Percentiles rank a stretch among this genome's conserved stretches.
Conservation (phyloP, 345 rosid species). For the Tarenaya hassleriana region DNA sequence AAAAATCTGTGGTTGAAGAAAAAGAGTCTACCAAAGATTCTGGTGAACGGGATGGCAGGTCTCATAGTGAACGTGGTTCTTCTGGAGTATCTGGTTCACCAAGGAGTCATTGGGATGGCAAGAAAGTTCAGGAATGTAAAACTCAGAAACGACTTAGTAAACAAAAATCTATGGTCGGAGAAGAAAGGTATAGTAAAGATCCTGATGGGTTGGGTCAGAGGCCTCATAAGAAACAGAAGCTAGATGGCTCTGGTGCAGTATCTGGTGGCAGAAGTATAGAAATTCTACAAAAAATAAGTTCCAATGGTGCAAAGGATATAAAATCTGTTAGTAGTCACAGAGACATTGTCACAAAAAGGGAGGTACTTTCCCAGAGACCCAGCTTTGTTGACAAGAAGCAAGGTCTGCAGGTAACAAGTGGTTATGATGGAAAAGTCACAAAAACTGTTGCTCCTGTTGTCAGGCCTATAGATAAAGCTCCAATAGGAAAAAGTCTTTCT, state of each 20-base stretch:
- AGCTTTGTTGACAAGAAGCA: conserved; percentile 17
- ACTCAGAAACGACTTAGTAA: conserved; percentile 13
- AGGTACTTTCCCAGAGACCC: conserved; percentile 13
- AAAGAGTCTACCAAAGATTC: not conserved
- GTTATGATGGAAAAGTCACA: conserved; percentile 18
- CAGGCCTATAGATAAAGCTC: conserved; percentile 21
- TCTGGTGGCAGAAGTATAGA: conserved; percentile 28
- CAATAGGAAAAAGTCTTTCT: conserved; percentile 23
- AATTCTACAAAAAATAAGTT: conserved; percentile 15
- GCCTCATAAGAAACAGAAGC: conserved; percentile 48
- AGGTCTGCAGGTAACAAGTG: conserved; percentile 17
- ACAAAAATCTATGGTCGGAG: conserved; percentile 26
- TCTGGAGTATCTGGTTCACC: conserved; percentile 24
- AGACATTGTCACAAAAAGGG: conserved; percentile 16
- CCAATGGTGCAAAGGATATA: conserved; percentile 17
- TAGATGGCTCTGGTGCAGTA: conserved; percentile 29
- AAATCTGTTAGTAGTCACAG: conserved; percentile 17
- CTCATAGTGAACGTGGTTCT: not conserved
- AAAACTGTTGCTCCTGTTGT: conserved; percentile 11
- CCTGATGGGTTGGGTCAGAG: conserved; percentile 30
- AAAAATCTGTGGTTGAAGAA: conserved; percentile 23
- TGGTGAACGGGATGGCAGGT: too few relatives aligned
- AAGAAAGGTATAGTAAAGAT: conserved; percentile 26
- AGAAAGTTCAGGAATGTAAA: conserved; percentile 14
- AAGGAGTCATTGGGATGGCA: conserved; percentile 5